Percentiles rank a stretch among this genome's conserved stretches.
These are phyloP conservation scores for Alternaria panax DNA, from an alignment of 2,329 filamentous ascomycete genomes.

Conservation along the genomic window DNA sequence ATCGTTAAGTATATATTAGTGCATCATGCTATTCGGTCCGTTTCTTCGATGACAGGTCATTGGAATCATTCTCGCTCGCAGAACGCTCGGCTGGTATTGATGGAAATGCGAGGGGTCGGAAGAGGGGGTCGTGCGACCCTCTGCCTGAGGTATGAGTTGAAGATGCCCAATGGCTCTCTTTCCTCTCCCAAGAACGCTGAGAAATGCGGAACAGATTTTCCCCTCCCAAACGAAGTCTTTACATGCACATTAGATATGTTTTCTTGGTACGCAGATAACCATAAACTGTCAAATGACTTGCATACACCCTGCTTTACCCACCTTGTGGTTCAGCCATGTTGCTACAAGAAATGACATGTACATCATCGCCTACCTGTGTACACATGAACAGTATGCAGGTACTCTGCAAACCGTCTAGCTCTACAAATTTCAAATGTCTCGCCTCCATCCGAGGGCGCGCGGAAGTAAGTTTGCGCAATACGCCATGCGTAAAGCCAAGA, in stretches of 20 bases:
- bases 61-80: not conserved
- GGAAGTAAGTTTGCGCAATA: slow-evolving; percentile 8
- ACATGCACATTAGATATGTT: not conserved
- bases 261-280: too few relatives aligned
- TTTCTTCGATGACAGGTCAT: not conserved
- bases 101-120: not conserved
- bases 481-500: slow-evolving; percentile 2
- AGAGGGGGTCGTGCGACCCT: not conserved
- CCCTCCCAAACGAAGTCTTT: not conserved
- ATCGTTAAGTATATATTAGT: not conserved
- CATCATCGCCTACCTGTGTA: not conserved
- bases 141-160: not conserved
- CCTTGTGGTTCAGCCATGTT: not conserved
- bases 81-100: not conserved
- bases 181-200: not conserved
- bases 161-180: not conserved
- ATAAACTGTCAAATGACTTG: too few relatives aligned
- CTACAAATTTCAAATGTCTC: not conserved
- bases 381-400: slow-evolving; percentile 2
- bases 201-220: not conserved
- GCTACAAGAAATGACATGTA: not conserved
- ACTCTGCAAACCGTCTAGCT: not conserved
- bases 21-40: slow-evolving; percentile 2
- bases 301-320: not conserved
- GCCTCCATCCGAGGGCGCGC: not conserved